These are phyloP conservation scores for Coemansia sp. DNA, from an alignment of 192 early-diverging fungal genomes.

Conservation along the genomic window DNA sequence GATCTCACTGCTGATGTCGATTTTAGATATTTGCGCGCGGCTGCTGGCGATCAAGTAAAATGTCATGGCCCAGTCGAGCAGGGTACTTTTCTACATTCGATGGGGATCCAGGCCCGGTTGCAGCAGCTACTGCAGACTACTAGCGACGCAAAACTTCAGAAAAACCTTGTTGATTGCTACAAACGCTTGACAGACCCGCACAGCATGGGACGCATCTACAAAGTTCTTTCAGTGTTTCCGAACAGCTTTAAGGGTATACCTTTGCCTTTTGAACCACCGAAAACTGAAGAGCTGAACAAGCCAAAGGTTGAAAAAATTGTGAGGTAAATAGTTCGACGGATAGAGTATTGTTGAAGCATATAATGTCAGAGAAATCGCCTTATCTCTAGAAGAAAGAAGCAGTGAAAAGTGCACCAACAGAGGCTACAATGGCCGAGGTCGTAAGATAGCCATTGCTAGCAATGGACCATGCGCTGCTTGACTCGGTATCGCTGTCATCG, in stretches of 20 bases:
- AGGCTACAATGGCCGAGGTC: conserved; percentile 7
- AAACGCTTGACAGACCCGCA: conserved; percentile 72
- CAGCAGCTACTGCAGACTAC: conserved; percentile 65
- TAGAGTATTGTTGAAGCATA: neutral
- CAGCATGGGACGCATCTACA: conserved; percentile 88
- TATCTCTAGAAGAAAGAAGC: conserved; percentile 22
- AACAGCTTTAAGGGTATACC: conserved; percentile 6
- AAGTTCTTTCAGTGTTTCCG: conserved; percentile 67
- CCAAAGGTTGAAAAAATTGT: conserved; percentile 26
- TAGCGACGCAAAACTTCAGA: conserved; percentile 48
- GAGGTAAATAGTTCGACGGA: neutral
- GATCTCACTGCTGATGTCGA: conserved; percentile 95
- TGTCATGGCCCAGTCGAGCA: conserved; percentile 82
- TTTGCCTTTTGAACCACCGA: conserved; percentile 32
- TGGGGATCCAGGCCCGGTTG: conserved; percentile 80
- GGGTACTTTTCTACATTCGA: conserved; percentile 66
- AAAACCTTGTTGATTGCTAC: conserved; percentile 66
- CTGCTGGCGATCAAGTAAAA: conserved; percentile 49
- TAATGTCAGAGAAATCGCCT: neutral
- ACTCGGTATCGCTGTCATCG: conserved; percentile 5
- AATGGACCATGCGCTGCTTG: conserved; percentile 19
- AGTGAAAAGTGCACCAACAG: conserved; percentile 17
- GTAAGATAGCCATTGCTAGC: neutral
- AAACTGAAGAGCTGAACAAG: conserved; percentile 15
- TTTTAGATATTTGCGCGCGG: conserved; percentile 71